These are phyloP conservation scores for Citrus cavaleriei DNA, from an alignment of 345 rosid species.

Conservation along the genomic window DNA sequence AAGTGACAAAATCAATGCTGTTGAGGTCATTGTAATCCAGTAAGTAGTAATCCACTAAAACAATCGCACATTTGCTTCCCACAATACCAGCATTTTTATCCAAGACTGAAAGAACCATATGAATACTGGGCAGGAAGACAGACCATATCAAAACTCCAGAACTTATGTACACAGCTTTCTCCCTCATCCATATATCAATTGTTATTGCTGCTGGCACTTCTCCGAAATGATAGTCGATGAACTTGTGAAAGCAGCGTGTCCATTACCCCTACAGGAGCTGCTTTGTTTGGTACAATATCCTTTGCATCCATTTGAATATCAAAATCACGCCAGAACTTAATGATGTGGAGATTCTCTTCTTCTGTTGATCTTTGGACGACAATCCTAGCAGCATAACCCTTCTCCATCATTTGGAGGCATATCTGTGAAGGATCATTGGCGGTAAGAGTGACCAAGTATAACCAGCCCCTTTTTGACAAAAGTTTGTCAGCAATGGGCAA, in stretches of 20 bases:
- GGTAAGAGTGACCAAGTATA: conserved; percentile 66
- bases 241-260: conserved; percentile 34
- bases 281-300: conserved; percentile 16
- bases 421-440: conserved; percentile 56
- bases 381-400: conserved; percentile 67
- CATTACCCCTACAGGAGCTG: conserved; percentile 17
- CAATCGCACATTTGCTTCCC: neutral
- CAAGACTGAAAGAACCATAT: neutral
- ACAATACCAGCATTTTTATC: neutral
- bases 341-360: conserved; percentile 62
- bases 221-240: conserved; percentile 25
- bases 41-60: neutral
- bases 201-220: conserved; percentile 8
- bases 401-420: conserved; percentile 63
- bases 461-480: conserved; percentile 73
- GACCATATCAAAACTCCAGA: neutral
- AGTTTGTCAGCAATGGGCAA: conserved; percentile 56
- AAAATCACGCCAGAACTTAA: conserved; percentile 63
- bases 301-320: conserved; percentile 20
- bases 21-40: neutral
- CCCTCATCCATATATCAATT: neutral
- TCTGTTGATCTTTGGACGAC: conserved; percentile 76
- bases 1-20: neutral
- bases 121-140: neutral
- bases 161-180: neutral